Conservation (phyloP, 1,284 basidiomycete genomes). For the Fomitopsis betulina region DNA sequence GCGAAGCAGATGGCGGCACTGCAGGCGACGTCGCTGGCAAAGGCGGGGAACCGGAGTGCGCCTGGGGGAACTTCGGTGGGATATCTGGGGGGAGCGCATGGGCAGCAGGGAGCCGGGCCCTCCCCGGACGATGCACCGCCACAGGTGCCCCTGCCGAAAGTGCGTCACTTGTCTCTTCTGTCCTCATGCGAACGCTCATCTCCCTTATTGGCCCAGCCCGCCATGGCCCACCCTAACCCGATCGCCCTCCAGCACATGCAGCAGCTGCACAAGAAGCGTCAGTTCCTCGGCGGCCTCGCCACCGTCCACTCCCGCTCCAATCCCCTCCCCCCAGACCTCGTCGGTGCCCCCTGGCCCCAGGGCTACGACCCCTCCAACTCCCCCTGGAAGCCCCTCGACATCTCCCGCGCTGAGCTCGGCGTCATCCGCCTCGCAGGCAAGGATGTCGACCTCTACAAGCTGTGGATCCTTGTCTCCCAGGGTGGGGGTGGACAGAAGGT, state of each 20-base stretch:
- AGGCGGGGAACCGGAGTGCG: conserved; percentile 53
- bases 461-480: conserved; percentile 56
- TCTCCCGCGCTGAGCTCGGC: conserved; percentile 49
- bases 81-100: conserved; percentile 64
- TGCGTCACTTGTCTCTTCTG: conserved; percentile 14
- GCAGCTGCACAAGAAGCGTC: conserved; percentile 42
- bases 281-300: conserved; percentile 56
- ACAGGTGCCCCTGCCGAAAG: conserved; percentile 18
- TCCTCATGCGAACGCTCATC: conserved; percentile 9
- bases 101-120: too few species aligned
- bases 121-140: conserved; percentile 14
- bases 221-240: conserved; percentile 16
- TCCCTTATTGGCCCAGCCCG: conserved; percentile 11
- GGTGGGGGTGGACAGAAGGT: conserved; percentile 58
- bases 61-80: conserved; percentile 61
- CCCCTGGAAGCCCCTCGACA: conserved; percentile 60
- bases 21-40: conserved; percentile 56
- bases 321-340: conserved; percentile 65
- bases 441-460: conserved; percentile 72
- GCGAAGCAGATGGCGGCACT: conserved; percentile 78
- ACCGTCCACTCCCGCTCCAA: conserved; percentile 42
- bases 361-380: conserved; percentile 58
- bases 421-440: conserved; percentile 67
- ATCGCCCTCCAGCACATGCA: conserved; percentile 13
- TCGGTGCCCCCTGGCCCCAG: conserved; percentile 46